Evolutionary conservation across 2,329 filamentous ascomycete species (phyloP), one percentile per base, ranked within the genome.

Genomic region (Curvularia lunata): DNA sequence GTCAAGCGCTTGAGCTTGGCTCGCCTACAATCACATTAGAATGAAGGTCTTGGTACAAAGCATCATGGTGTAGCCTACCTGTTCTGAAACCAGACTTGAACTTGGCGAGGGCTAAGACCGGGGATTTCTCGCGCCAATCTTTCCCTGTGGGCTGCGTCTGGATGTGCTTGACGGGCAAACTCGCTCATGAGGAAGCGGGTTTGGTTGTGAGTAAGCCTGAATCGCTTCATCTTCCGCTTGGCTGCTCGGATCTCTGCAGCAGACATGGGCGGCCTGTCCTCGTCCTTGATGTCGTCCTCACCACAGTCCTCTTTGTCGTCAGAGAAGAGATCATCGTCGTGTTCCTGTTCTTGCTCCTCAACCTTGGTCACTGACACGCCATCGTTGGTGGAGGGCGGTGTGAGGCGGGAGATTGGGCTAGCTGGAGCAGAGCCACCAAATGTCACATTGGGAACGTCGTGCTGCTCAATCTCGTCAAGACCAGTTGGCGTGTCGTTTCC

Each of bases 81-180:
- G 78, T 98, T 98, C 78, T 98, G 93, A 78, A 98, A 98, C 94
- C 93, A 98, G 48, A 98, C 93, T 77, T 98, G 93, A 23, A 98
- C 94, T 75, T 98, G 93, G 60, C 93, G 87, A 37, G 93, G 91
- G 69, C 91, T 97, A 48, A 98, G 80, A 0, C 93, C 94, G 30
- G 94, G 93, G 45, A 98, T 97, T 75, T 97, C 92, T 62, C 90
- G 84, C 4, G 93, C 94, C 37, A 98, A 82, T 46, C 92, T 85
- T 75, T 97, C 93, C 62, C 93, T 85, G 76, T 97, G 92, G 46
- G 91, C 91, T 40, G 93, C 93, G 78, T 98, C 93, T 7, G 93
- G 93, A 74, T 97, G 93, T 23, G 93, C 91, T 74, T 98, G 92
- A 69, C 95, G 92, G 56, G 92, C 91, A 72, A 97, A 98, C 75